A percentile compares a stretch with the other conserved stretches of the same genome.
Conservation (phyloP, 345 rosid genomes). For the Capsella bursapastoris region DNA sequence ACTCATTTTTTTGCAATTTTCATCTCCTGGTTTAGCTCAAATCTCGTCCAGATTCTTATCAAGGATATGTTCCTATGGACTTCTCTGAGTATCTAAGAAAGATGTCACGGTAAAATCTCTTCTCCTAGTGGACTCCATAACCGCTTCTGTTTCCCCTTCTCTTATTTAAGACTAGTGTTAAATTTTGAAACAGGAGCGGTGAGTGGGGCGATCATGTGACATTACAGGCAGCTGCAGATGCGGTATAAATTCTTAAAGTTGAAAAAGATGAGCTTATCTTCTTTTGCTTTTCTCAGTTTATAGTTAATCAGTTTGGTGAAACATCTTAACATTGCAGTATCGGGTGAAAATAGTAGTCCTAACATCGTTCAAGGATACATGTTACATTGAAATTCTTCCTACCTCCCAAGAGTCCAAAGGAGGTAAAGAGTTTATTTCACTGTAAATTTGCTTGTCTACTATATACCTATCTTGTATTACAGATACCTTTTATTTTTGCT, state of each 20-base stretch:
- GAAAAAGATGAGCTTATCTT: not conserved
- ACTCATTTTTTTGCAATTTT: constrained; percentile 6
- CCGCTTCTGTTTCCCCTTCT: not conserved
- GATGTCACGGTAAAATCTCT: constrained; percentile 60
- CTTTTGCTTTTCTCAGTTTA: not conserved
- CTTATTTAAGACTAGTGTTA: constrained; percentile 5
- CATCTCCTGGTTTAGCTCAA: constrained; percentile 55
- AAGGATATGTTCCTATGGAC: constrained; percentile 86
- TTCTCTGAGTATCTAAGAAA: constrained; percentile 72
- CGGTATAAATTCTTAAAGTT: constrained; percentile 46
- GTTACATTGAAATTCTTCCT: constrained; percentile 88
- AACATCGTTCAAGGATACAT: constrained; percentile 92
- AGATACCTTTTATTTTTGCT: not conserved
- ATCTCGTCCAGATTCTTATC: constrained; percentile 63
- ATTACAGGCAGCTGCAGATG: constrained; percentile 81
- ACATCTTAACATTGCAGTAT: constrained; percentile 52
- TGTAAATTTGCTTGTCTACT: not conserved
- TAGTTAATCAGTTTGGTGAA: constrained; percentile 7
- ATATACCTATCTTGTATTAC: constrained; percentile 6
- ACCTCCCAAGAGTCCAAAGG: constrained; percentile 59
- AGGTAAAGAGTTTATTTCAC: constrained; percentile 52
- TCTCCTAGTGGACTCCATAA: constrained; percentile 17
- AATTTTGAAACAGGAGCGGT: constrained; percentile 58
- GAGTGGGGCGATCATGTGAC: constrained; percentile 58
- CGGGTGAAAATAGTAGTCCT: constrained; percentile 71